Evolutionary conservation across 441 rosid genomes (phyloP), one percentile per base, ranked within the genome.

Genomic region (Adansonia grandidieri): DNA sequence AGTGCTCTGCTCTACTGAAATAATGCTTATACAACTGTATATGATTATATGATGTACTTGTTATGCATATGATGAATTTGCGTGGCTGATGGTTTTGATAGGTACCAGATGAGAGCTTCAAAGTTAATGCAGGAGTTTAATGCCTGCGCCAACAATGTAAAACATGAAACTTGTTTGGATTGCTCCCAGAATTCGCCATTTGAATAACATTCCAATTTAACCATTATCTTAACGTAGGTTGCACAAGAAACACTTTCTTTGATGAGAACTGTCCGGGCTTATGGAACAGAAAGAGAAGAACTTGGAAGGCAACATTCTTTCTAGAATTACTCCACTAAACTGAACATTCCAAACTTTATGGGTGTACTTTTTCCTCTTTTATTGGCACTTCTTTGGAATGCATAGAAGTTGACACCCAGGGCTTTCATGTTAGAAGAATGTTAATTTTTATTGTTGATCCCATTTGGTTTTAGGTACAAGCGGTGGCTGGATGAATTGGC

Each of bases 21-120:
- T 20, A 20, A 68, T 19, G 17, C n/a, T 15, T 57, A 28, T 19
- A 19, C 32, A 73, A 19, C n/a, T 74, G 10, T 45, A 74, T 51
- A 28, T 28, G 22, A 50, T 71, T 71, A 28, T 69, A 22, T 48
- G 22, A 4, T 69, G 57, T 50, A 50, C 7, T 70, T 14, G 15
- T 24, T 51, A 70, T 71, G 62, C 48, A 15, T 37, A n/a, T n/a
- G 63, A 47, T 47, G 60, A 64, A 20, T 13, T 50, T 6, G n/a
- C n/a, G 17, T 51, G 54, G 28, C 19, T 62, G 72, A 32, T 15
- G 72, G 74, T 69, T 76, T 81, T 78, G 22, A 48, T 80, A 90
- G 93, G 87, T 90, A 84, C 81, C 91, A 81, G 74, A 87, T 78
- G 84, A 82, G 68, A 78, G 90, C 91, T 81, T 86, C 93, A 40